phyloP scores from a whole-genome alignment of 345 rosid genomes.

The Gossypium mustelinum region DNA sequence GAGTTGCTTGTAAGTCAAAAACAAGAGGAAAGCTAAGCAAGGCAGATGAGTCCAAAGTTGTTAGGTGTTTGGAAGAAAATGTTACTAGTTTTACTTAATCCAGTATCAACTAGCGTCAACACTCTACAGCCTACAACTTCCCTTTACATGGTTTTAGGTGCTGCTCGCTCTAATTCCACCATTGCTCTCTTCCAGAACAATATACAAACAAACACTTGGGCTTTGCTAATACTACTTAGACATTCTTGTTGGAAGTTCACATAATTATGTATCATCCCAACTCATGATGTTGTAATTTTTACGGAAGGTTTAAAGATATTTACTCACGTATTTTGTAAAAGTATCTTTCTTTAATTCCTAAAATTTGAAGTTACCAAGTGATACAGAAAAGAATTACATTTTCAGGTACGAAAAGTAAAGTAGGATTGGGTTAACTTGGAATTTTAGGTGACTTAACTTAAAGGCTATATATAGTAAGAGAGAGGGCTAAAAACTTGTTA shows the following conservation, averaged over 20 bases:
- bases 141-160: not conserved
- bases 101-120: not conserved
- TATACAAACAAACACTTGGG: not conserved
- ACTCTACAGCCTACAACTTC: not conserved
- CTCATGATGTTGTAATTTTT: no score
- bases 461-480: not conserved
- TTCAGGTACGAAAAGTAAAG: not conserved
- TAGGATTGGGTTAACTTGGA: not conserved
- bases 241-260: no score
- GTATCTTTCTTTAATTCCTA: no score
- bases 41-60: not conserved
- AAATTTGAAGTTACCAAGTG: no score
- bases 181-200: not conserved
- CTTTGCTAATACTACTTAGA: not conserved
- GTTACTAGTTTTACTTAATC: not conserved
- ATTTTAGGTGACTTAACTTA: slow-evolving; percentile 4
- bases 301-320: no score
- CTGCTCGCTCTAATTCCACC: not conserved
- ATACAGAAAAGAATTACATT: not conserved
- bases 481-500: not conserved
- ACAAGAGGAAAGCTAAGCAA: not conserved
- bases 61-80: not conserved
- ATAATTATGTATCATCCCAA: no score
- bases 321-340: no score
- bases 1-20: not conserved